Evolutionary conservation across 768 basidiomycete genomes (phyloP), one percentile per base, ranked within the genome.

Genomic region (Auricularia sp.): DNA sequence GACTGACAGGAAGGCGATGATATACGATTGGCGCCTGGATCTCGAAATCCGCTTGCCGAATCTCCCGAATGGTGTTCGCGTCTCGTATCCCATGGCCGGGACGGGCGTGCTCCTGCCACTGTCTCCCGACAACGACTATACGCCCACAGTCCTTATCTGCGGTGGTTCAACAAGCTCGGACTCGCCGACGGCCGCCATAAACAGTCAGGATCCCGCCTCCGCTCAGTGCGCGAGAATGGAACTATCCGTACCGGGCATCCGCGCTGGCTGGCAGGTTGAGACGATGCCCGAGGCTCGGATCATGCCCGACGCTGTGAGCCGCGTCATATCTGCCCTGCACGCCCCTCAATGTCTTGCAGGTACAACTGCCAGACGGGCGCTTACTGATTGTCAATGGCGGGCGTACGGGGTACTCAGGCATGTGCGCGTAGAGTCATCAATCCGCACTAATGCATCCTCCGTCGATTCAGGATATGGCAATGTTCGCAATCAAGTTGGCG

Each of bases 381-480:
- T 56, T 75, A 3, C 68, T 73, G 64, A 70, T 72, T 58, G 68
- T 73, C 56, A 77, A 77, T 67, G 77, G 77, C 70, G 76, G 72
- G 11, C 70, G 65, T 14, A 75, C 74, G 66, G 77, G 77, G 1
- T 44, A 76, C 75, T 34, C 74, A 73, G 42, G 62, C 61, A 13
- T 74, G 72, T 51, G 45, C 34, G 14, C 35, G 33, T 42, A 42
- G 4, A 2, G 37, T 18, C 21, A 4, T 3, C 18, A 13, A 33
- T 62, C 16, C n/a, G 14, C 36, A 14, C 37, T 18, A 61, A 14
- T 39, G n/a, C 7, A 34, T n/a, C 42, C 45, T 54, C 51, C 63
- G 13, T 56, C 29, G 2, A 29, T 29, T 29, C 68, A 33, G 68
- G 68, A 3, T 70, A 67, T 54, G 67, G 66, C 47, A 66, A 67